A percentile compares a stretch with the other conserved stretches of the same genome.
Conservation (phyloP, 345 rosid species). For the Citrus mangshanensis region DNA sequence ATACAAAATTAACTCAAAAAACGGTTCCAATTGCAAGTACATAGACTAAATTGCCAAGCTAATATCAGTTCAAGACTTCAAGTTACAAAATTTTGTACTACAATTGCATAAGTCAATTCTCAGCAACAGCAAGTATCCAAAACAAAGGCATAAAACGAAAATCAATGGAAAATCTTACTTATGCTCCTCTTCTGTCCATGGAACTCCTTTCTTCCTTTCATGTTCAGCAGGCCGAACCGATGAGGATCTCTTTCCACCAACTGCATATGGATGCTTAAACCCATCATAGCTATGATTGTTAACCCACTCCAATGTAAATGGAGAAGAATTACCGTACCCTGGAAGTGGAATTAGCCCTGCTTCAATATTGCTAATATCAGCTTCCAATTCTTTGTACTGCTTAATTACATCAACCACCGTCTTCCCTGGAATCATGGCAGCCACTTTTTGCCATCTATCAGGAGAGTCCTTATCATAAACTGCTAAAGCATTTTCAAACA, state of each 20-base stretch:
- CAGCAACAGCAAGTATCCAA: not conserved
- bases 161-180: conserved; percentile 39
- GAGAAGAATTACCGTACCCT: conserved; percentile 45
- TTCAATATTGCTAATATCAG: conserved; percentile 64
- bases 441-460: conserved; percentile 63
- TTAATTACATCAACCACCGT: conserved; percentile 57
- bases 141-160: not conserved
- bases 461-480: conserved; percentile 60
- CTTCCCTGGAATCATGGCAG: conserved; percentile 64
- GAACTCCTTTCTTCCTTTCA: conserved; percentile 96
- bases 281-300: conserved; percentile 40
- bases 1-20: not conserved
- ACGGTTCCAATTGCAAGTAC: not conserved
- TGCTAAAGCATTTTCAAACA: conserved; percentile 82
- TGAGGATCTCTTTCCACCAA: conserved; percentile 65
- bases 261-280: conserved; percentile 43
- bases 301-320: conserved; percentile 58
- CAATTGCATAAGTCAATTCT: not conserved
- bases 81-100: not conserved
- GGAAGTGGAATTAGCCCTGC: conserved; percentile 63
- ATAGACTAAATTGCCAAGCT: not conserved
- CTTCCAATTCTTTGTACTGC: conserved; percentile 63
- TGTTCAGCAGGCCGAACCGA: conserved; percentile 57
- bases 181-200: conserved; percentile 99
- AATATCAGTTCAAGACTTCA: not conserved